Conservation (phyloP, 306 rosid genomes). For the Fragaria ananassa region DNA sequence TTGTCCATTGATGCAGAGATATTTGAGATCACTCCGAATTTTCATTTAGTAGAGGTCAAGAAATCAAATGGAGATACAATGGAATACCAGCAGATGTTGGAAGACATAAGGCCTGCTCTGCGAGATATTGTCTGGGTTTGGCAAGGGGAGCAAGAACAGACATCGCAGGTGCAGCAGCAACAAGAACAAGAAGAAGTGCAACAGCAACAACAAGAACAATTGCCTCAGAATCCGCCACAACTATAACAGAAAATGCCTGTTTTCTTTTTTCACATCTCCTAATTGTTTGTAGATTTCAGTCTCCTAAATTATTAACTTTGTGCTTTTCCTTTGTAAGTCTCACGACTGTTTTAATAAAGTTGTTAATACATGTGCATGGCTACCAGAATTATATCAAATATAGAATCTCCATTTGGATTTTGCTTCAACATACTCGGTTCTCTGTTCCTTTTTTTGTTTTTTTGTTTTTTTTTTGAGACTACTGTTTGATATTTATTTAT, state of each 20-base stretch:
- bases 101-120: constrained; percentile 70
- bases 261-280: neutral
- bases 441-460: neutral
- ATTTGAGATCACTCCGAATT: constrained; percentile 64
- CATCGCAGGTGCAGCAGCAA: constrained; percentile 25
- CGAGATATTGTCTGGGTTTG: constrained; percentile 86
- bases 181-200: constrained; percentile 26
- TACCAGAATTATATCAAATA: neutral
- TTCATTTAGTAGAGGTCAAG: constrained; percentile 81
- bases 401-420: neutral
- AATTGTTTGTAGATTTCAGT: constrained; percentile 12
- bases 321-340: neutral
- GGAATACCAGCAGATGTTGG: constrained; percentile 70
- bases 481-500: neutral
- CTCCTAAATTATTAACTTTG: neutral
- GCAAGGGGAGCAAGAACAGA: constrained; percentile 52
- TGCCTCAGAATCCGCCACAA: neutral
- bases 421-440: neutral
- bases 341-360: neutral
- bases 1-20: constrained; percentile 82
- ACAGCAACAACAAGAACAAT: constrained; percentile 17
- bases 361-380: neutral
- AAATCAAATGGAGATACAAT: constrained; percentile 78
- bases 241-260: neutral
- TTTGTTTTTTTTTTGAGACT: neutral